phyloP scores from a whole-genome alignment of 2,329 filamentous ascomycete genomes.

The Septoria petroselini region DNA sequence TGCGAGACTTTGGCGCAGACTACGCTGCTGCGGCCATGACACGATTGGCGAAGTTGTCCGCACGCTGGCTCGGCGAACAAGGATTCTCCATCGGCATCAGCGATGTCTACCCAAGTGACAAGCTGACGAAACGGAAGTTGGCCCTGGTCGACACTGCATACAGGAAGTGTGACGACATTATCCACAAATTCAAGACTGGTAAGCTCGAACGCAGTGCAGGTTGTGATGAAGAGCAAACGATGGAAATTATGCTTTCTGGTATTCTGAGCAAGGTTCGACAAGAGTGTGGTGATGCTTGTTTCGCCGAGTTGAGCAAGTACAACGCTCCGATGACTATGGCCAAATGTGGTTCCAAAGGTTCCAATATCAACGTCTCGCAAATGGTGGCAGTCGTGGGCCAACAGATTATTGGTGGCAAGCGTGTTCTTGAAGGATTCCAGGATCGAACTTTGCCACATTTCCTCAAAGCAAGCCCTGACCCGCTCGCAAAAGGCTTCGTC shows the following conservation, averaged over 20 bases:
- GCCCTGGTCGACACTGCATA: conserved; percentile 75
- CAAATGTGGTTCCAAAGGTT: conserved; percentile 93
- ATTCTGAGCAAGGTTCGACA: conserved; percentile 90
- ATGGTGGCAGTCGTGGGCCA: conserved; percentile 98
- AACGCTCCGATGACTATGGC: conserved; percentile 97
- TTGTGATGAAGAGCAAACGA: conserved; percentile 84
- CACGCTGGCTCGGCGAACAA: conserved; percentile 80
- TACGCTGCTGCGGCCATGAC: conserved; percentile 92
- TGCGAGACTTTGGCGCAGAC: conserved; percentile 89
- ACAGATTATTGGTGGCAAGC: conserved; percentile 91
- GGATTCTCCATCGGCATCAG: conserved; percentile 96
- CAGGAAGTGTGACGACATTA: conserved; percentile 75
- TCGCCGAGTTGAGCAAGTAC: conserved; percentile 81
- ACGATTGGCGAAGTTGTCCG: conserved; percentile 82
- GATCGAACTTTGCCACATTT: conserved; percentile 94
- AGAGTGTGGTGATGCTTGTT: conserved; percentile 85
- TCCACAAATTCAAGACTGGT: conserved; percentile 73
- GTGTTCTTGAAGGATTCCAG: conserved; percentile 94
- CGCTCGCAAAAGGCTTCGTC: conserved; percentile 95
- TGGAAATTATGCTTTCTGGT: conserved; percentile 87
- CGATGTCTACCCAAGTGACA: conserved; percentile 81
- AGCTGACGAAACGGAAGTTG: conserved; percentile 69
- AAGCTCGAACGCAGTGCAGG: conserved; percentile 82
- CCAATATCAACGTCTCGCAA: conserved; percentile 95
- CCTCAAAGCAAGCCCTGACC: conserved; percentile 84